Conservation (phyloP, 345 rosid species). For the Hevea brasiliensis region DNA sequence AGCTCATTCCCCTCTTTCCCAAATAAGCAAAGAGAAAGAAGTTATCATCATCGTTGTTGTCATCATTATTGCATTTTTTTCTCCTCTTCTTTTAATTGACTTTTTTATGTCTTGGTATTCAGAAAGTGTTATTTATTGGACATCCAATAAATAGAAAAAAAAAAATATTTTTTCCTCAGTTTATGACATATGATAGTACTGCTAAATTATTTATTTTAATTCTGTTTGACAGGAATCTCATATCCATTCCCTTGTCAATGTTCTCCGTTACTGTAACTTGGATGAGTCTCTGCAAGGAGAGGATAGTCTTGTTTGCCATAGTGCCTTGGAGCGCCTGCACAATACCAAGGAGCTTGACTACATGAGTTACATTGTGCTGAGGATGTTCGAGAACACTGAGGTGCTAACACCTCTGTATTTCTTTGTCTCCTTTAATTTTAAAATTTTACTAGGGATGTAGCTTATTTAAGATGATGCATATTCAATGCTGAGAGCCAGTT, state of each 20-base stretch:
- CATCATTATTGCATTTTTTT: no score
- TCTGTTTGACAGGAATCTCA: slow-evolving; percentile 82
- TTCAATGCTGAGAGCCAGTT: neutral
- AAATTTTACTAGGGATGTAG: neutral
- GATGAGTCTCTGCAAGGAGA: slow-evolving; percentile 97
- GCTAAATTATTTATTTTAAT: neutral
- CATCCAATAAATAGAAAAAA: neutral
- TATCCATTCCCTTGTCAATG: slow-evolving; percentile 94
- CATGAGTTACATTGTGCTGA: slow-evolving; percentile 92
- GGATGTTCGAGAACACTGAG: slow-evolving; percentile 94
- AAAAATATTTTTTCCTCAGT: neutral
- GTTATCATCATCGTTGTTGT: neutral
- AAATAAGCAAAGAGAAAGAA: neutral
- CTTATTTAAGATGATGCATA: neutral
- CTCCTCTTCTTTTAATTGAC: neutral
- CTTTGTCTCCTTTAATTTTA: neutral
- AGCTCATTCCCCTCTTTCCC: neutral
- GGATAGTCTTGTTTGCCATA: slow-evolving; percentile 74
- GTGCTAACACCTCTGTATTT: slow-evolving; percentile 29
- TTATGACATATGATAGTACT: neutral
- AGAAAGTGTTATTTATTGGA: neutral
- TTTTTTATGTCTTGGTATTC: neutral
- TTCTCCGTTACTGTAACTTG: slow-evolving; percentile 90
- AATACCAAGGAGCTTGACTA: slow-evolving; percentile 97
- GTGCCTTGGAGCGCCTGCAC: slow-evolving; percentile 75